Conservation (phyloP, 306 rosid species). For the Dalbergia cultrata region DNA sequence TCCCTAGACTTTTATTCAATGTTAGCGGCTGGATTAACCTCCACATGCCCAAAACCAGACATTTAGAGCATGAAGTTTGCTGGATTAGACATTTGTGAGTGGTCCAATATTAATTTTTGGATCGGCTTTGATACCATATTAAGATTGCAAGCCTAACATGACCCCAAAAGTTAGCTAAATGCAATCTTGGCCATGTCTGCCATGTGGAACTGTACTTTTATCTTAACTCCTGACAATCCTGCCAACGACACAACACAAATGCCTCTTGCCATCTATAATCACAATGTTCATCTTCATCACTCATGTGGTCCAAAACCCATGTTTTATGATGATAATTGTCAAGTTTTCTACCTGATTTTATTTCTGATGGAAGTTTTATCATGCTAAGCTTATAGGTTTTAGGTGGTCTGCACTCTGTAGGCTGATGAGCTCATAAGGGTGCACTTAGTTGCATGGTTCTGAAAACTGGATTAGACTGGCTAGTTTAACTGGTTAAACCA, state of each 20-base stretch:
- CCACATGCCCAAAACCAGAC: background rate
- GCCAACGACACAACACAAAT: background rate
- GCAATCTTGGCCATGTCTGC: no score
- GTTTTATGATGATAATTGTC: constrained; percentile 17
- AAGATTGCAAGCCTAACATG: no score
- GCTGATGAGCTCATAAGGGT: constrained; percentile 2
- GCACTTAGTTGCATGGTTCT: background rate
- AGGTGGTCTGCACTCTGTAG: constrained; percentile 34
- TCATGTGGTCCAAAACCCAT: constrained; percentile 18
- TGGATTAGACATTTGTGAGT: no score
- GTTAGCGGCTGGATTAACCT: constrained; percentile 12
- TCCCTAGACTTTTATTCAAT: background rate
- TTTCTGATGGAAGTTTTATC: constrained; percentile 30
- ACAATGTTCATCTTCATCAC: constrained; percentile 12
- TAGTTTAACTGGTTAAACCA: no score
- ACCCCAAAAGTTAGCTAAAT: no score
- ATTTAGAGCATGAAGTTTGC: no score
- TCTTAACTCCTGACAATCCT: constrained; percentile 10
- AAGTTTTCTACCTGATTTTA: constrained; percentile 27
- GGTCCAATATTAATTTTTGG: no score
- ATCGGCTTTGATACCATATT: no score
- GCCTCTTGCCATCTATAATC: constrained; percentile 18
- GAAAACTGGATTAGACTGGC: no score
- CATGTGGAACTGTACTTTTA: background rate
- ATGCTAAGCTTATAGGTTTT: constrained; percentile 23